phyloP scores from a whole-genome alignment of 2,329 filamentous ascomycete species.

The Fusarium phyllophilum region DNA sequence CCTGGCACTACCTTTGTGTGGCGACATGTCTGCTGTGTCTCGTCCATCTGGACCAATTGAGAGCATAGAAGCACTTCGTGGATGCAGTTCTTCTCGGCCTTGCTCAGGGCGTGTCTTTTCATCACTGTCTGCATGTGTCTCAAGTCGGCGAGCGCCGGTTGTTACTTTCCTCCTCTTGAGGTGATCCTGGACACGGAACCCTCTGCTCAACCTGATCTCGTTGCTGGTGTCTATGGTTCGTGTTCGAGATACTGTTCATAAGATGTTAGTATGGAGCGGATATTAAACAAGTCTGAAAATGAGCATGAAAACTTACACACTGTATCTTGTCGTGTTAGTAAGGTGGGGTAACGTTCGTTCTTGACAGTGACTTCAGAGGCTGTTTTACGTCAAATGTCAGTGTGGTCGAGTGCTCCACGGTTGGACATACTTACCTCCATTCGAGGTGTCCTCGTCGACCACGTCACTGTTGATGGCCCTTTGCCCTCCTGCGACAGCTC shows the following conservation, averaged over 20 bases:
- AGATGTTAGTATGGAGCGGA: background rate
- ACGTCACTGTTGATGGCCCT: background rate
- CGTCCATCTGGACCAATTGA: conserved; percentile 2
- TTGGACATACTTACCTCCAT: conserved; percentile 8
- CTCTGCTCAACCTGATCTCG: conserved; percentile 50
- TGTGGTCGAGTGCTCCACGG: background rate
- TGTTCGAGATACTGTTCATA: conserved; percentile 29
- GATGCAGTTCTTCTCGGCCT: conserved; percentile 1
- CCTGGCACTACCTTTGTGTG: conserved; percentile 6
- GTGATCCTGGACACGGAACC: conserved; percentile 21
- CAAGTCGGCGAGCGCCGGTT: background rate
- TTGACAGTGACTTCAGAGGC: background rate
- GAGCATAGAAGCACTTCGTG: background rate
- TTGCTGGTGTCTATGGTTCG: conserved; percentile 33
- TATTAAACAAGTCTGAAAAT: background rate
- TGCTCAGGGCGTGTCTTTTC: conserved; percentile 6
- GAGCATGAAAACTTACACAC: conserved; percentile 16
- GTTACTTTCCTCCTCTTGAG: background rate
- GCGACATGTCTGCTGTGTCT: background rate
- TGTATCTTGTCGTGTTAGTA: conserved; percentile 23
- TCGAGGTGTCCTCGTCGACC: background rate
- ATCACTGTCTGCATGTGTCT: background rate
- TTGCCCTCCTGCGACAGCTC: background rate
- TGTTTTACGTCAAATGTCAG: conserved; percentile 4
- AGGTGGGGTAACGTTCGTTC: background rate